These are phyloP conservation scores for Raddia distichophylla DNA, from an alignment of 176 grass and related monocot genomes.

Conservation along the genomic window DNA sequence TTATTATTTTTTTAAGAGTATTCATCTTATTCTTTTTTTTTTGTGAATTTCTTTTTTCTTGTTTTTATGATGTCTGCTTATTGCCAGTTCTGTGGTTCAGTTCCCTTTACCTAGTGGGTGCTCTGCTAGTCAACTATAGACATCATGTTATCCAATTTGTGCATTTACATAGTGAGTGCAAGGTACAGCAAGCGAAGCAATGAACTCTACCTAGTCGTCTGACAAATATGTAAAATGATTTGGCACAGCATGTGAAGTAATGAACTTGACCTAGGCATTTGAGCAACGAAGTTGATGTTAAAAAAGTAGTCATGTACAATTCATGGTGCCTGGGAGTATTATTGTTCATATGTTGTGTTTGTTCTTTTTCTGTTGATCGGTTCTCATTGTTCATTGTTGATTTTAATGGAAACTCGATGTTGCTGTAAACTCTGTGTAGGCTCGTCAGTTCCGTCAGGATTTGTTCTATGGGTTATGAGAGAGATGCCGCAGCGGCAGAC, in stretches of 20 bases:
- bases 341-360: neutral
- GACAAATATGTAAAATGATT: neutral
- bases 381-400: too few species aligned
- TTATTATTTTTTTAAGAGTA: neutral
- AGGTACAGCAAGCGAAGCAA: neutral
- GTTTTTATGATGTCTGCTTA: neutral
- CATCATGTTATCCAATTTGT: constrained; percentile 12
- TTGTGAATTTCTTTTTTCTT: constrained; percentile 8
- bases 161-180: neutral
- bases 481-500: constrained; percentile 75
- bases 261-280: neutral
- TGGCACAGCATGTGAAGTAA: neutral
- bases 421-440: constrained; percentile 58
- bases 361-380: neutral
- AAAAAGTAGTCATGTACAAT: neutral
- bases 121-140: constrained; percentile 2
- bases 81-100: neutral
- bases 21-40: constrained; percentile 13
- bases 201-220: neutral
- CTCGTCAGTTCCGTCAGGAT: constrained; percentile 82
- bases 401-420: constrained; percentile 18
- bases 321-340: neutral
- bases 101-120: constrained; percentile 6
- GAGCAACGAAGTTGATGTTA: neutral
- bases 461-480: constrained; percentile 98